phyloP scores from a whole-genome alignment of 2,329 filamentous ascomycete species.

The Aspergillus ustus region DNA sequence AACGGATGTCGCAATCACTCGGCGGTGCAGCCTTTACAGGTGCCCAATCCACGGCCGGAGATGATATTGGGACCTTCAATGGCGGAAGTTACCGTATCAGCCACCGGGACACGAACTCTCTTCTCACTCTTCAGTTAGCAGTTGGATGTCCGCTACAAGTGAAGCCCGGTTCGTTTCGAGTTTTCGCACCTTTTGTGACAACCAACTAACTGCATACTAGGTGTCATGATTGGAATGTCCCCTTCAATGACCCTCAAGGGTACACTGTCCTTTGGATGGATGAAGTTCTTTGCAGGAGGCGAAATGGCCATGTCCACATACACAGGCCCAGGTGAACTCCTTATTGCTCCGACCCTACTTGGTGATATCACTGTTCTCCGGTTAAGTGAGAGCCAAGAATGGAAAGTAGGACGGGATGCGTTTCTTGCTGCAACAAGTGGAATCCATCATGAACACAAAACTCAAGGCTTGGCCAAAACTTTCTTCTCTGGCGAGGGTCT shows the following conservation, averaged over 20 bases:
- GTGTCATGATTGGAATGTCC: constrained; percentile 94
- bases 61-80: constrained; percentile 96
- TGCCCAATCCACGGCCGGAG: constrained; percentile 58
- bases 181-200: background rate
- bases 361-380: constrained; percentile 86
- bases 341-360: constrained; percentile 77
- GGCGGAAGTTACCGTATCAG: constrained; percentile 92
- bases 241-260: constrained; percentile 84
- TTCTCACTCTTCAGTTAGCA: constrained; percentile 86
- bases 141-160: constrained; percentile 82
- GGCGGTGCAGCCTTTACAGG: constrained; percentile 6
- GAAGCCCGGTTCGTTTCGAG: constrained; percentile 67
- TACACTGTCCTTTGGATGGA: constrained; percentile 80
- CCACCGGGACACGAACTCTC: constrained; percentile 87
- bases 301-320: constrained; percentile 79
- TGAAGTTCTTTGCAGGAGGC: constrained; percentile 84
- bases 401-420: constrained; percentile 85
- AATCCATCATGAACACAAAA: constrained; percentile 85
- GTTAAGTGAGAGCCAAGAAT: constrained; percentile 67
- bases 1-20: background rate
- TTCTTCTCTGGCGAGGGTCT: constrained; percentile 93
- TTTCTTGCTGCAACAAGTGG: constrained; percentile 86
- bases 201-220: constrained; percentile 42
- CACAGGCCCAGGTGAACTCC: constrained; percentile 87
- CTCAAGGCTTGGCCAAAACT: constrained; percentile 83